Conservation (phyloP, 2,329 filamentous ascomycete genomes). For the Phialemoniopsis sp. region DNA sequence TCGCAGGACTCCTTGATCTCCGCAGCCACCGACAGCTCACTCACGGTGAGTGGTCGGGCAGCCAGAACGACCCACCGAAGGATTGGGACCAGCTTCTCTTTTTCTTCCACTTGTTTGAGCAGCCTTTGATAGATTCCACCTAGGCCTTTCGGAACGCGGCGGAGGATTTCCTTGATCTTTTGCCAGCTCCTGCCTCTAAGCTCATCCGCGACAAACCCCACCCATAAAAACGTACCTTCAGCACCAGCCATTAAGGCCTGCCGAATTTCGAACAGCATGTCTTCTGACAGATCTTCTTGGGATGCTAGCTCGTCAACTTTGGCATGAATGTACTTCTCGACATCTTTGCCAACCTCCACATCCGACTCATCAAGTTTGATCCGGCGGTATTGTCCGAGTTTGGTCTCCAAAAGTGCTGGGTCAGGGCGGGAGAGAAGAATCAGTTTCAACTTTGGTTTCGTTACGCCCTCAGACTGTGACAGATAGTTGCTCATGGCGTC, state of each 20-base stretch:
- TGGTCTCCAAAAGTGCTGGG: constrained; percentile 11
- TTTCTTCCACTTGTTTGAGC: constrained; percentile 14
- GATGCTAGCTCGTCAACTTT: constrained; percentile 15
- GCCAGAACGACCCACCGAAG: constrained; percentile 17
- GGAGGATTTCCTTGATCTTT: constrained; percentile 13
- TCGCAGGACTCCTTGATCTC: constrained; percentile 3
- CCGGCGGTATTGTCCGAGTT: constrained; percentile 7
- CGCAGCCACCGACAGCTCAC: constrained; percentile 13
- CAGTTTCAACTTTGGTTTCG: constrained; percentile 8
- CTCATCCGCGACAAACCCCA: constrained; percentile 7
- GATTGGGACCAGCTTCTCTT: constrained; percentile 13
- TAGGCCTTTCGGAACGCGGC: constrained; percentile 14
- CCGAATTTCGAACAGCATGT: constrained; percentile 9
- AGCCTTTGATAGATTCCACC: constrained; percentile 14
- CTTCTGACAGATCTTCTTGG: constrained; percentile 11
- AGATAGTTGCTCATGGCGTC: constrained; percentile 10
- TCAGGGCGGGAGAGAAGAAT: constrained; percentile 14
- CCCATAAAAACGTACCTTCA: constrained; percentile 13
- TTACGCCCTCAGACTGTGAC: background rate
- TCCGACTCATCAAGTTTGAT: constrained; percentile 11
- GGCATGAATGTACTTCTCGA: constrained; percentile 10
- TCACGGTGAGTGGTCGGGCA: constrained; percentile 15
- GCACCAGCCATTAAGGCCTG: constrained; percentile 12
- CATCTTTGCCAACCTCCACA: constrained; percentile 8
- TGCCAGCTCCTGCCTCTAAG: constrained; percentile 9